Conservation (phyloP, 1,139 yeast genomes). For the Torulaspora globosa region DNA sequence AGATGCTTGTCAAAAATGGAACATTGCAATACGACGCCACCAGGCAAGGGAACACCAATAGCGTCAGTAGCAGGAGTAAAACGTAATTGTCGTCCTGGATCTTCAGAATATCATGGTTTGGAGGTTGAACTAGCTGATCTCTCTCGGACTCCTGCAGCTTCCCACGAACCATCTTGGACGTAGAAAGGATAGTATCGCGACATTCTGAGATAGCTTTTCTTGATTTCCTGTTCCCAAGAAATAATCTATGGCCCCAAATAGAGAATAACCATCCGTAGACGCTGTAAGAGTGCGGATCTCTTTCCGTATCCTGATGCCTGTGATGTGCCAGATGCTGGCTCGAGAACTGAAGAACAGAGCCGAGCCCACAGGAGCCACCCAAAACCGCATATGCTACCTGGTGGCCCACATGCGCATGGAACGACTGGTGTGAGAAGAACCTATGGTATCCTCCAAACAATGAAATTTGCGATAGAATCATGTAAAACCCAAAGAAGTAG, state of each 20-base stretch:
- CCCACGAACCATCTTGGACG: constrained; percentile 37
- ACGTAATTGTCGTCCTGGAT: constrained; percentile 57
- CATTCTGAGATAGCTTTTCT: constrained; percentile 56
- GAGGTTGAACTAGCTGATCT: constrained; percentile 35
- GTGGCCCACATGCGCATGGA: constrained; percentile 39
- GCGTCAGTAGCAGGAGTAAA: constrained; percentile 43
- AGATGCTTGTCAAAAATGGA: constrained; percentile 51
- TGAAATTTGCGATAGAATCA: constrained; percentile 42
- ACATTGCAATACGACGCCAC: constrained; percentile 46
- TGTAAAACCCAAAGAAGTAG: constrained; percentile 41
- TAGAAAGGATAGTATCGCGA: constrained; percentile 57
- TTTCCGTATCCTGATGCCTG: constrained; percentile 61
- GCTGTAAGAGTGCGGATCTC: constrained; percentile 54
- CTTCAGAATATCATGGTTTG: constrained; percentile 42
- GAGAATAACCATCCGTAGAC: constrained; percentile 36
- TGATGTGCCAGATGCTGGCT: constrained; percentile 68
- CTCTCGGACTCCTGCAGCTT: constrained; percentile 34
- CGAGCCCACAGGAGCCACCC: constrained; percentile 60
- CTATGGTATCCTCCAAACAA: constrained; percentile 61
- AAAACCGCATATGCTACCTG: constrained; percentile 48
- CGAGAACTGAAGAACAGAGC: constrained; percentile 61
- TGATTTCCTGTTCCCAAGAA: constrained; percentile 37
- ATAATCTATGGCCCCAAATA: constrained; percentile 30
- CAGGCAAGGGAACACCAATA: constrained; percentile 48
- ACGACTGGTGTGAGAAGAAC: constrained; percentile 60